phyloP scores from a whole-genome alignment of 306 rosid species.

The Trifolium dubium region DNA sequence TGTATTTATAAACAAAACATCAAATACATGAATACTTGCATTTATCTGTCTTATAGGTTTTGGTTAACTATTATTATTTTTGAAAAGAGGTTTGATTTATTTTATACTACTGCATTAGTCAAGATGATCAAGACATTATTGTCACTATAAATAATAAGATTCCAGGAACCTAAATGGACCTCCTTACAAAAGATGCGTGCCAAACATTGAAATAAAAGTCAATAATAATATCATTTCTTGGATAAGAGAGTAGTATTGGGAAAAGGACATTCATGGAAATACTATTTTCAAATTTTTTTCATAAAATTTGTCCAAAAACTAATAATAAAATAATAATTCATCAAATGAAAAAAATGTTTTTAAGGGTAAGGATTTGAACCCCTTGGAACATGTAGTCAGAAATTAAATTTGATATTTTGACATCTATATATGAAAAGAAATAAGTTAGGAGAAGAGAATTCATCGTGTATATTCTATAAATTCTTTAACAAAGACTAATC shows the following conservation, averaged over 20 bases:
- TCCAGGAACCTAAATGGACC: neutral
- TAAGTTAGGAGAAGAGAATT: too few relatives aligned
- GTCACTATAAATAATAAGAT: neutral
- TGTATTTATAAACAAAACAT: too few relatives aligned
- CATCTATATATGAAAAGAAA: too few relatives aligned
- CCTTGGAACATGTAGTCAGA: too few relatives aligned
- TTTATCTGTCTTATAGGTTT: neutral
- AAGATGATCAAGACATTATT: neutral
- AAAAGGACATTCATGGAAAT: neutral
- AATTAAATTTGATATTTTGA: too few relatives aligned
- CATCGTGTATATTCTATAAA: too few relatives aligned
- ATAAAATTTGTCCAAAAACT: too few relatives aligned
- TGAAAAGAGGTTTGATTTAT: neutral
- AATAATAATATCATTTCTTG: neutral
- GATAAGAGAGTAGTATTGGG: neutral
- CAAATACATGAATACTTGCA: too few relatives aligned
- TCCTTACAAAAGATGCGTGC: neutral
- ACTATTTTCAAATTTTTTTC: neutral
- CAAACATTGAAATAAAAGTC: neutral
- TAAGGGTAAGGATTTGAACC: too few relatives aligned
- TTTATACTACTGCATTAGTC: neutral
- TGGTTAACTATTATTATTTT: neutral
- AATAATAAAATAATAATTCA: too few relatives aligned
- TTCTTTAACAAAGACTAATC: too few relatives aligned
- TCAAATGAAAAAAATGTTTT: too few relatives aligned